Evolutionary conservation across 345 rosid species (phyloP), one percentile per base, ranked within the genome.

Genomic region (Aquilaria malaccensis): DNA sequence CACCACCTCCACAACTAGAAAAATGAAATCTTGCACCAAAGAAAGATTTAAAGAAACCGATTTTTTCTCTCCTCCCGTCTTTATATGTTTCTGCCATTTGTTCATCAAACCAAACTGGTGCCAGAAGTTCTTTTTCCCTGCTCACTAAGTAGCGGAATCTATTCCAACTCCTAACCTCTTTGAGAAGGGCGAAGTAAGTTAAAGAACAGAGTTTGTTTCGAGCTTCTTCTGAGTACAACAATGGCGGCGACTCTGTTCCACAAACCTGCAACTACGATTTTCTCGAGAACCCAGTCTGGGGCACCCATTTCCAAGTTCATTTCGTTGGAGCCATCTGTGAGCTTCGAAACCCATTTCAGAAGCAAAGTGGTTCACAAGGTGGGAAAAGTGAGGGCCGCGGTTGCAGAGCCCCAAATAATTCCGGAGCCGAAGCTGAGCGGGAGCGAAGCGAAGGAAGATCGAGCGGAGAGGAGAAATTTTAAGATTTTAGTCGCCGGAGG

Each of bases 401-500:
- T 76, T 47, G 48, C 65, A 37, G 86, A 74, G 63, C 62, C 72
- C 13, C 64, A 53, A 1, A 63, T 22, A 49, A 55, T 13, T 48
- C 56, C 68, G 12, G 48, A 48, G 7, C 30, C 45, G 12, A 64
- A 63, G 50, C 45, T 52, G 37, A 32, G 64, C 31, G 37, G 43
- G 31, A 13, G 59, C 33, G 59, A 61, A 51, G 32, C 52, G 22
- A 65, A 66, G 22, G 67, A 57, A 50, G 58, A 63, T 13, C 50
- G 30, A 9, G 2, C 22, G 11, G 79, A 67, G 61, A 55, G 70
- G 71, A 84, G 72, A 82, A 86, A 85, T 67, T 52, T 80, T 62
- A 77, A 77, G 74, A 54, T 94, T 66, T 75, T 94, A 50, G 89
- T 94, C 4, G 99, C 97, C 12, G 96, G 96, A 13, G 97, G 89